Base-by-base conservation (phyloP, 208 protist genomes). In the Porcisia deanei region DNA sequence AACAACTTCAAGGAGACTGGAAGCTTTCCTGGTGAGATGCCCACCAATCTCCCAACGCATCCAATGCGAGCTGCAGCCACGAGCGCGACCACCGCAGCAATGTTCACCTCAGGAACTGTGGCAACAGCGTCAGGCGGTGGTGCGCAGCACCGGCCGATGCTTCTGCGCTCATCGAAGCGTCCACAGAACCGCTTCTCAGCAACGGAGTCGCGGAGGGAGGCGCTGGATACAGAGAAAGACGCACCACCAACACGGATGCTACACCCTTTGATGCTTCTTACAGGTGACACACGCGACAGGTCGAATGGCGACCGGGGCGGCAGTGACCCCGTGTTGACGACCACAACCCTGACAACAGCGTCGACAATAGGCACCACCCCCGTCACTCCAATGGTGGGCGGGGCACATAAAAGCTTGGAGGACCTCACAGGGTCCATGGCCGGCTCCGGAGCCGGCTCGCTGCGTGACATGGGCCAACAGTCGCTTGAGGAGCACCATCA, bases 401-500 rank as follows among this genome's bases (percentile, higher is more conserved):
- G 65, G 45, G 45, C 10, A 30, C 45, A 2, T 8, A 45, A 52
- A 1, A 57, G 65, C 34, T 47, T 14, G 6, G 65, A 70, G 12
- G 65, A 70, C 8, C 25, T 70, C 43, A 70, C 22, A 6, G 49
- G 43, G 41, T 60, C 70, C 1, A 77, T 52, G 0, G 10, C 41
- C 16, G 43, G 39, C 37, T 74, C 78, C 5, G 67, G 67, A 18
- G n/a, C 59, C 6, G 72, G 68, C 25, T 82, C 78, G 30, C 43
- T 49, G 41, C 73, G 47, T 43, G 78, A 82, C 68, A 68, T 82
- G 22, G 78, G 78, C 0, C 73, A 71, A 67, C 78, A 82, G 78
- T 82, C 78, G 0, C 22, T 82, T 1, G 78, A 82, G 57, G 78
- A 82, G 66, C 78, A 82, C 54, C 78, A 75, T 22, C 78, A 78